phyloP scores from a whole-genome alignment of 441 rosid species.

The Brassica hybrid region DNA sequence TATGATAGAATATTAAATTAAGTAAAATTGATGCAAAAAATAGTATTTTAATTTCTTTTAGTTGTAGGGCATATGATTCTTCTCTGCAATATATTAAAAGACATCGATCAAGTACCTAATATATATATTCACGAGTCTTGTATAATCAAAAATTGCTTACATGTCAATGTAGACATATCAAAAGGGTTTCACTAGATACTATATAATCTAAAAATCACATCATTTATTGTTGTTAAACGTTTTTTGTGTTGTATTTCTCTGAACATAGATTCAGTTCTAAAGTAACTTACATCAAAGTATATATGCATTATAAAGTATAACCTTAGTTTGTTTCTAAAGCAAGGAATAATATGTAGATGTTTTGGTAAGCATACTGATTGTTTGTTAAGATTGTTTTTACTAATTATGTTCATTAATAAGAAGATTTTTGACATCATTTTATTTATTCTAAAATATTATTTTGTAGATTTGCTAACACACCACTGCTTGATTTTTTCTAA shows the following conservation, averaged over 20 bases:
- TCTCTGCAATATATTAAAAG: conserved; percentile 9
- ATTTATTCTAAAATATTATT: not conserved
- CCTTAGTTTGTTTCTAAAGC: conserved; percentile 31
- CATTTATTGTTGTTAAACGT: too few species aligned
- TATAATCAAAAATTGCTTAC: too few species aligned
- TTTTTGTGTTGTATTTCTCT: too few species aligned
- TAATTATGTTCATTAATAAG: not conserved
- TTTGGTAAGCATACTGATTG: conserved; percentile 1
- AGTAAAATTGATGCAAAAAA: not conserved
- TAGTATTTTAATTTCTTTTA: conserved; percentile 3
- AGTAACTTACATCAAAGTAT: not conserved
- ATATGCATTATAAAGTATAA: conserved; percentile 20
- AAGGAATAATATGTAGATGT: conserved; percentile 23
- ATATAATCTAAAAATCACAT: too few species aligned
- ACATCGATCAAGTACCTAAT: not conserved
- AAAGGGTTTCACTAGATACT: too few species aligned
- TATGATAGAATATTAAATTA: conserved; percentile 15
- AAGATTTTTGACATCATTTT: not conserved
- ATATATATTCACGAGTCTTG: too few species aligned
- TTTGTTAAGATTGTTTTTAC: not conserved
- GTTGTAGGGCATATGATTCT: conserved; percentile 36
- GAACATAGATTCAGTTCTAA: not conserved
- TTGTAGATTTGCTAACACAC: not conserved
- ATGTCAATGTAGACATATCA: too few species aligned
- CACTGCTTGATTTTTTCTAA: not conserved